phyloP scores from a whole-genome alignment of 1,284 basidiomycete species.

The Neolentinus lepideus region DNA sequence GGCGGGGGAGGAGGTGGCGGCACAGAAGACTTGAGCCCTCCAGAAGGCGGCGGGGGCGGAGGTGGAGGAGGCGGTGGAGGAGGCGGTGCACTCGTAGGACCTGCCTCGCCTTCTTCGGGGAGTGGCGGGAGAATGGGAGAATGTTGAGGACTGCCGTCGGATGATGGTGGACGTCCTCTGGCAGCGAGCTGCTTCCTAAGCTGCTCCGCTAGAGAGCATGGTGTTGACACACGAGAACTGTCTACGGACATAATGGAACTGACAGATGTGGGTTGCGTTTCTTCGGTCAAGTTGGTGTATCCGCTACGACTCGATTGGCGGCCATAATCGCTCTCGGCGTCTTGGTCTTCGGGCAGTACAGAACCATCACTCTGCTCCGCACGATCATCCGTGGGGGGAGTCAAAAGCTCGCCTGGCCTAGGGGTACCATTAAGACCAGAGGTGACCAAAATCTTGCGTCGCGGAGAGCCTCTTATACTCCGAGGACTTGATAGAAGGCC shows the following conservation, averaged over 20 bases:
- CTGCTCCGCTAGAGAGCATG: constrained; percentile 52
- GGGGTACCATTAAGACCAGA: constrained; percentile 17
- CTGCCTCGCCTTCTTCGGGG: constrained; percentile 25
- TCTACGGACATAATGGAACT: constrained; percentile 36
- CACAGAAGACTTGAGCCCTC: constrained; percentile 13
- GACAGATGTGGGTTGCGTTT: constrained; percentile 49
- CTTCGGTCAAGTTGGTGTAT: constrained; percentile 40
- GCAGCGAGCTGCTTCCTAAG: constrained; percentile 47
- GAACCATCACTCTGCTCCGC: constrained; percentile 31
- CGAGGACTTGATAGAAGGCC: constrained; percentile 54
- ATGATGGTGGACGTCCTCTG: constrained; percentile 29
- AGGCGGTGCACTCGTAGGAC: constrained; percentile 14
- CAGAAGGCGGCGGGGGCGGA: constrained; percentile 19
- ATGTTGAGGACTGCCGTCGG: constrained; percentile 22
- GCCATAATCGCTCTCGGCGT: constrained; percentile 49
- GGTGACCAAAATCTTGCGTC: constrained; percentile 33
- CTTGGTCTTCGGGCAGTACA: constrained; percentile 29
- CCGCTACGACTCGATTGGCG: constrained; percentile 39
- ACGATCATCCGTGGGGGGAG: constrained; percentile 35
- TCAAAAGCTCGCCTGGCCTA: constrained; percentile 33
- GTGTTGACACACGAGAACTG: constrained; percentile 22
- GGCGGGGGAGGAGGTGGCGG: constrained; percentile 25
- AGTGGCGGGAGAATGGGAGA: constrained; percentile 30
- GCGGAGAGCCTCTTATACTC: constrained; percentile 59
- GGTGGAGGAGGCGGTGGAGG: constrained; percentile 16